Evolutionary conservation across 805 yeast species (phyloP), one percentile per base, ranked within the genome.

Genomic region (Ogataea naganishii): DNA sequence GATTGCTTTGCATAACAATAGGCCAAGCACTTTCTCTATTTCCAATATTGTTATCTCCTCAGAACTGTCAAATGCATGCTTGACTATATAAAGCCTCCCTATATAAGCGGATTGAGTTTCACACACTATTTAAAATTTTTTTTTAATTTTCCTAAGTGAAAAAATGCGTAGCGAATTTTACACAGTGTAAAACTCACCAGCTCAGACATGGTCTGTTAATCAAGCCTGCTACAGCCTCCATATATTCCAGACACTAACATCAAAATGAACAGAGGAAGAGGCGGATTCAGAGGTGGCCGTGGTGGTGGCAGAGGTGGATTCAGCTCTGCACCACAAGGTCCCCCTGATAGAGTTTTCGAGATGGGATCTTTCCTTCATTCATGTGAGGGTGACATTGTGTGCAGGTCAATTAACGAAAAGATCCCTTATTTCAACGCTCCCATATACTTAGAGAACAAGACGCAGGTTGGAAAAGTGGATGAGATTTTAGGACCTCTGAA

Each of bases 361-460:
- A 82, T 92, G 94, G 99, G 99, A 38, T 57, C 83, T 15, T 92
- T 86, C 54, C 45, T 84, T 55, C 95, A 88, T 55, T 70, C 92
- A 10, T 86, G 96, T 58, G 99, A 92, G 61, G 96, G 95, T 35
- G 98, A 92, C 53, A 82, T 92, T 53, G 95, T 92, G 34, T 92
- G 97, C 66, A 83, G 88, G 51, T 86, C 96, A 28, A 82, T 83
- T 49, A 92, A 92, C 58, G 76, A 85, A 34, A 89, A 89, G 66
- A 69, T 92, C 45, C 98, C 99, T 50, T 92, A 89, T 60, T 92
- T 92, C 73, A 92, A 92, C 63, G 99, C 99, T 17, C 98, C 98
- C 55, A 88, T 92, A 48, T 92, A 80, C 58, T 71, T 92, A 46
- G 97, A 92, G 58, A 89, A 92, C 70, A 92, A 92, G 62, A 80